Conservation (phyloP, 805 yeast genomes). For the Saturnispora dispora region DNA sequence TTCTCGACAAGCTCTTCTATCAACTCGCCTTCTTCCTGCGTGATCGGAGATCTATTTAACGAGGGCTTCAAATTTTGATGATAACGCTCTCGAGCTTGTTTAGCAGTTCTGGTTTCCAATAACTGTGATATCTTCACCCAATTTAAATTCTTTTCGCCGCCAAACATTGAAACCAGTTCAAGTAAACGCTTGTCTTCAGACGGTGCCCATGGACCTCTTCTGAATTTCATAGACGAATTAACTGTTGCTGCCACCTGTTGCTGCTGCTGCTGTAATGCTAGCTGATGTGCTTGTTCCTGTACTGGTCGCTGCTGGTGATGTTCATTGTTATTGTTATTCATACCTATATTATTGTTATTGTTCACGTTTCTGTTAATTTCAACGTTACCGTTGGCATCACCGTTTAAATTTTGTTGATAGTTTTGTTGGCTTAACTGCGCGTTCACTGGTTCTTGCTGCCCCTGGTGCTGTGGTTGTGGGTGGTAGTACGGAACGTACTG, state of each 20-base stretch:
- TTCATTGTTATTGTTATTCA: not conserved
- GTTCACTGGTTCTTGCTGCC: slow-evolving; percentile 2
- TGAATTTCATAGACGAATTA: slow-evolving; percentile 14
- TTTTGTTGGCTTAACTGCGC: not conserved
- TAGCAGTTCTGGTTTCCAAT: slow-evolving; percentile 73
- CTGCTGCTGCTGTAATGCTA: not conserved
- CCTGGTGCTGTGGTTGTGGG: slow-evolving; percentile 5
- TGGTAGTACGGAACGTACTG: not conserved
- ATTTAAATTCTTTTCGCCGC: slow-evolving; percentile 52
- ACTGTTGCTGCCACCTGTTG: not conserved
- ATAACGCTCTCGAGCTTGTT: slow-evolving; percentile 85
- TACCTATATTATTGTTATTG: slow-evolving; percentile 3
- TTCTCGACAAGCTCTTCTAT: slow-evolving; percentile 72
- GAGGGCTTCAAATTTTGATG: slow-evolving; percentile 87
- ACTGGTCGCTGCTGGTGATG: not conserved
- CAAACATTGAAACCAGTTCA: slow-evolving; percentile 58
- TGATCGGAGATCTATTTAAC: slow-evolving; percentile 71
- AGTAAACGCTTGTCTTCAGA: slow-evolving; percentile 69
- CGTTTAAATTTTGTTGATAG: not conserved
- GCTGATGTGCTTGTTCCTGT: not conserved
- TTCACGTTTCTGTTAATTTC: slow-evolving; percentile 2
- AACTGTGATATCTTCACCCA: slow-evolving; percentile 82
- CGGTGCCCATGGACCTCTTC: slow-evolving; percentile 87
- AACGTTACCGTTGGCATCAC: slow-evolving; percentile 2
- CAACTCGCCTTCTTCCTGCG: slow-evolving; percentile 72